These are phyloP conservation scores for Scolecobasidium constrictum DNA, from an alignment of 2,329 filamentous ascomycete genomes.

Conservation along the genomic window DNA sequence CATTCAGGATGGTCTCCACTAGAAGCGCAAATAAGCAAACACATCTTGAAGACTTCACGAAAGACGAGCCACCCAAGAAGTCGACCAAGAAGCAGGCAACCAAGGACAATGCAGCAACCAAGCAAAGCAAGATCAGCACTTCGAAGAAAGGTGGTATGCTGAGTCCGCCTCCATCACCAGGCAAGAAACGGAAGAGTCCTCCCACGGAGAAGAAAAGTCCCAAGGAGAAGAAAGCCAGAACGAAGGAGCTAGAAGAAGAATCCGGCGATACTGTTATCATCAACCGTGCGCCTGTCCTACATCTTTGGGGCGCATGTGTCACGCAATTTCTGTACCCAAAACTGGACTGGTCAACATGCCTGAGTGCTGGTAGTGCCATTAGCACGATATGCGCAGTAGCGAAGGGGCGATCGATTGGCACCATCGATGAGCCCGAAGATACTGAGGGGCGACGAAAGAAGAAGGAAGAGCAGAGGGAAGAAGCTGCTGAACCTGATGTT, in stretches of 20 bases:
- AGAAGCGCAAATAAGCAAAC: neutral
- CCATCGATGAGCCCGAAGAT: conserved; percentile 15
- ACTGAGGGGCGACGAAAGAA: conserved; percentile 14
- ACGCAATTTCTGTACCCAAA: conserved; percentile 18
- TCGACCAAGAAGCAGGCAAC: neutral
- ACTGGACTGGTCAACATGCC: conserved; percentile 19
- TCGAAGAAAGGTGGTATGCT: neutral
- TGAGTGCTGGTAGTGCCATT: conserved; percentile 21
- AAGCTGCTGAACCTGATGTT: conserved; percentile 13
- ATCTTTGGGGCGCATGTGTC: conserved; percentile 19
- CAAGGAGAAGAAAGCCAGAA: neutral
- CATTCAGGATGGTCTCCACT: no score
- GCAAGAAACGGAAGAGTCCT: neutral
- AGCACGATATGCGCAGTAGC: conserved; percentile 20
- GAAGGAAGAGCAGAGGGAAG: conserved; percentile 13
- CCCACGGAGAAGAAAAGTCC: neutral
- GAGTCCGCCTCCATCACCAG: neutral
- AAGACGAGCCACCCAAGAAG: neutral
- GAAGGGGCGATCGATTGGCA: conserved; percentile 22
- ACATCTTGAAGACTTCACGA: neutral
- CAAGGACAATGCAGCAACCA: neutral
- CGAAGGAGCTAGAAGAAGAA: neutral
- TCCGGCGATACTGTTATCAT: conserved; percentile 15
- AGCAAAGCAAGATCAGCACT: neutral
- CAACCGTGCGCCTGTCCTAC: conserved; percentile 22